These are phyloP conservation scores for Dicorynia guianensis DNA, from an alignment of 306 rosid genomes.

Conservation along the genomic window DNA sequence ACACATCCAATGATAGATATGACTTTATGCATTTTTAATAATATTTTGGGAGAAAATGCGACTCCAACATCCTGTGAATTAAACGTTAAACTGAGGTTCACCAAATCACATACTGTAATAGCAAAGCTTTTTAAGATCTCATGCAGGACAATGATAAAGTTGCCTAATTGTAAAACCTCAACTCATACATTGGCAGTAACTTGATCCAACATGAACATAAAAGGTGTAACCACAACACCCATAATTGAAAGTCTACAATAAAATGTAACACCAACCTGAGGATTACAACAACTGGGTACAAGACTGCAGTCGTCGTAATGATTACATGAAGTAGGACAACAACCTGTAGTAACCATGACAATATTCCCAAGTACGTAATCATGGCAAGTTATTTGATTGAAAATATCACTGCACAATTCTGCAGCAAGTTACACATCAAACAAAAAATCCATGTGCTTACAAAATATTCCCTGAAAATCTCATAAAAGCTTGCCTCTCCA, in stretches of 20 bases:
- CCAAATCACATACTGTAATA: slow-evolving; percentile 14
- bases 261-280: slow-evolving; percentile 64
- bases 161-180: slow-evolving; percentile 5
- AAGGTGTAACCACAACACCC: slow-evolving; percentile 6
- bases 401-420: slow-evolving; percentile 25
- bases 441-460: slow-evolving; percentile 9
- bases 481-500: slow-evolving; percentile 21
- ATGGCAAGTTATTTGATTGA: slow-evolving; percentile 10
- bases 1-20: slow-evolving; percentile 15
- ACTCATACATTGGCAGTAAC: slow-evolving; percentile 8
- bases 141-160: slow-evolving; percentile 25
- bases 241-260: not conserved
- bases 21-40: slow-evolving; percentile 3
- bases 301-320: slow-evolving; percentile 60
- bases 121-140: not conserved
- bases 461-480: slow-evolving; percentile 14
- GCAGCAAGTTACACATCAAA: slow-evolving; percentile 17
- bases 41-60: slow-evolving; percentile 26
- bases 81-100: slow-evolving; percentile 22
- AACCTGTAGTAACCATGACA: slow-evolving; percentile 61
- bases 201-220: slow-evolving; percentile 20
- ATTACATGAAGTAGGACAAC: slow-evolving; percentile 65
- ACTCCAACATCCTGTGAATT: slow-evolving; percentile 16
- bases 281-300: slow-evolving; percentile 80
- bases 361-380: slow-evolving; percentile 35